Evolutionary conservation across 371 early-diverging fungal species (phyloP).

Genomic region (Dichotomocladium elegans): DNA sequence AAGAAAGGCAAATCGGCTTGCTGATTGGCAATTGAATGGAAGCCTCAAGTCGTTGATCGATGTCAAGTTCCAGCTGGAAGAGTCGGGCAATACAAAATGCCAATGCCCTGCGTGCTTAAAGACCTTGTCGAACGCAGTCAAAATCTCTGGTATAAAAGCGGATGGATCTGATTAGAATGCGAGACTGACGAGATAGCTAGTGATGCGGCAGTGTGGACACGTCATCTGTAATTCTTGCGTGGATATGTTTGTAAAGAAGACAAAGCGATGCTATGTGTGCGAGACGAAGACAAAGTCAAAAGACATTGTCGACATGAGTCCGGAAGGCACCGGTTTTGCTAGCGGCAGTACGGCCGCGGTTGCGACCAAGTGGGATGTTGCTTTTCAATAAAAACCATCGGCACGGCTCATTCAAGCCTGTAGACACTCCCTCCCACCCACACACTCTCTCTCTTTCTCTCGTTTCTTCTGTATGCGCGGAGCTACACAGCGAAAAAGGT

Average conservation of each 20-base stretch:
- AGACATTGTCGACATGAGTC: slow-evolving; percentile 71
- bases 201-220: slow-evolving; percentile 84
- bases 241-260: slow-evolving; percentile 70
- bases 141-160: slow-evolving; percentile 55
- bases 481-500: too few relatives aligned
- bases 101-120: slow-evolving; percentile 88
- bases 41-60: slow-evolving; percentile 75
- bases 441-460: too few relatives aligned
- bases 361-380: slow-evolving; percentile 69
- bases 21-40: slow-evolving; percentile 4
- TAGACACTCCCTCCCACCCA: too few relatives aligned
- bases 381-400: slow-evolving; percentile 73
- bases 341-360: slow-evolving; percentile 76
- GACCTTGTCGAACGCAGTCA: slow-evolving; percentile 68
- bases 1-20: background rate
- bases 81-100: slow-evolving; percentile 25
- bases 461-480: too few relatives aligned
- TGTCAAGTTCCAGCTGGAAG: slow-evolving; percentile 64
- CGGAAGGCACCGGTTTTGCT: slow-evolving; percentile 88
- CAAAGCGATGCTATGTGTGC: slow-evolving; percentile 80
- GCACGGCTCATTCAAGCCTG: too few relatives aligned
- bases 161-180: too few relatives aligned
- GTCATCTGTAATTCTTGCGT: slow-evolving; percentile 80
- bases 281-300: slow-evolving; percentile 65
- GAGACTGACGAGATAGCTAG: too few relatives aligned